Percentiles rank a stretch among this genome's conserved stretches.
phyloP scores from a whole-genome alignment of 1,139 yeast genomes.

The Scheffersomyces parashehatae region DNA sequence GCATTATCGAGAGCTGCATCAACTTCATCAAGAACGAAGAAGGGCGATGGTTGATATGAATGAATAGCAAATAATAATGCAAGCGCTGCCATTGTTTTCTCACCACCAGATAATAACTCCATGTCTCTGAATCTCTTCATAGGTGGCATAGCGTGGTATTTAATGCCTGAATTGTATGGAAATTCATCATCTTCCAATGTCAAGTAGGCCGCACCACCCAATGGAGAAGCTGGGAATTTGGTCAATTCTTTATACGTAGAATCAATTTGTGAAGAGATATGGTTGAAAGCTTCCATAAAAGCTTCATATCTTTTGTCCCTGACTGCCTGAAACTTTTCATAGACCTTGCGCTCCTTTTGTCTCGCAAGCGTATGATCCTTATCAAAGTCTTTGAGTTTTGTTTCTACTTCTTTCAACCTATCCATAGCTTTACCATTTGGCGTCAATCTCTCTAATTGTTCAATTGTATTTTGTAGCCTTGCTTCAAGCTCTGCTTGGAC shows the following conservation, averaged over 20 bases:
- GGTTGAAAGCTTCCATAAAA: constrained; percentile 75
- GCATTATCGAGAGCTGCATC: constrained; percentile 96
- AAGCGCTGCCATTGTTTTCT: constrained; percentile 93
- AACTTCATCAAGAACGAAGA: constrained; percentile 92
- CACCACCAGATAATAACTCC: constrained; percentile 95
- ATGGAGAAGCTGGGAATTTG: constrained; percentile 61
- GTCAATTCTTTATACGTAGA: constrained; percentile 87
- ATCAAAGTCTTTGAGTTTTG: constrained; percentile 60
- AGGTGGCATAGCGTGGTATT: constrained; percentile 96
- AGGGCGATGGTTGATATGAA: constrained; percentile 90
- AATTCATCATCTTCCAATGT: constrained; percentile 88
- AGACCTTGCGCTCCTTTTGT: constrained; percentile 57
- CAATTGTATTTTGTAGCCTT: constrained; percentile 28
- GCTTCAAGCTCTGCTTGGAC: constrained; percentile 53
- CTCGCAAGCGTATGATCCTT: constrained; percentile 65
- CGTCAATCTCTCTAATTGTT: constrained; percentile 60
- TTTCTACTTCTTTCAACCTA: constrained; percentile 69
- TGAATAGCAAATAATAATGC: constrained; percentile 91
- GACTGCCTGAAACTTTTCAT: constrained; percentile 59
- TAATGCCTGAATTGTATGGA: constrained; percentile 80
- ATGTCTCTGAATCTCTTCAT: constrained; percentile 90
- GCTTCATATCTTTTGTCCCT: constrained; percentile 58
- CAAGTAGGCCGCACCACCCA: constrained; percentile 92
- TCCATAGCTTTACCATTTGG: constrained; percentile 84
- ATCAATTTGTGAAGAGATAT: constrained; percentile 73